A percentile compares a stretch with the other conserved stretches of the same genome.
These are phyloP conservation scores for Suillus brevipes DNA, from an alignment of 768 basidiomycete species.

Conservation along the genomic window DNA sequence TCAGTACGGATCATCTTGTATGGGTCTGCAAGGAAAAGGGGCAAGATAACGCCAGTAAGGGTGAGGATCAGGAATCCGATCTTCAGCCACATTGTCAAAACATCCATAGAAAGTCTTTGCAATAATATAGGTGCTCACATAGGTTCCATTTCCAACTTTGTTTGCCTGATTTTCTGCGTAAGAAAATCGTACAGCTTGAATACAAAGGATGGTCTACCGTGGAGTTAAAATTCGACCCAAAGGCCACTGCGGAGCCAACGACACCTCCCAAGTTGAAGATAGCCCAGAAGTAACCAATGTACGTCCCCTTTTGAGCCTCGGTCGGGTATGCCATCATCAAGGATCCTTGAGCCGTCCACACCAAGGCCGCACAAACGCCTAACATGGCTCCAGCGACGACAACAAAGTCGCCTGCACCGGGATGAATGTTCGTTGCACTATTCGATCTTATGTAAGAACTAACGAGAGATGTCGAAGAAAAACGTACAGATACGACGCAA, in stretches of 20 bases:
- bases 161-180: slow-evolving; percentile 22
- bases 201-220: slow-evolving; percentile 39
- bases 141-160: slow-evolving; percentile 70
- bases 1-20: slow-evolving; percentile 72
- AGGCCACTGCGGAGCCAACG: slow-evolving; percentile 72
- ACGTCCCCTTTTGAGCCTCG: slow-evolving; percentile 73
- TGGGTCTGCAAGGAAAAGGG: slow-evolving; percentile 72
- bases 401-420: slow-evolving; percentile 58
- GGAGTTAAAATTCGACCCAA: slow-evolving; percentile 70
- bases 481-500: slow-evolving; percentile 71
- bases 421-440: slow-evolving; percentile 72
- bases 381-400: slow-evolving; percentile 72
- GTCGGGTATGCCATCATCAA: slow-evolving; percentile 85
- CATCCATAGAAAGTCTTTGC: neutral
- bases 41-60: slow-evolving; percentile 63
- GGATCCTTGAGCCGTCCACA: slow-evolving; percentile 87
- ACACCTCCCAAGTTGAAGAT: slow-evolving; percentile 85
- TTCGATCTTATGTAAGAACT: slow-evolving; percentile 1
- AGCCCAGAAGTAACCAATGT: slow-evolving; percentile 80
- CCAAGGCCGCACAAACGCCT: slow-evolving; percentile 67
- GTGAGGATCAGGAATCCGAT: slow-evolving; percentile 77
- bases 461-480: neutral
- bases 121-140: slow-evolving; percentile 45
- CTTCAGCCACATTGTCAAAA: slow-evolving; percentile 36
- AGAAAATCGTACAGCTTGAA: neutral